Evolutionary conservation across 73 alveolate species (phyloP).

Genomic region (Paramecium sexaurelia): DNA sequence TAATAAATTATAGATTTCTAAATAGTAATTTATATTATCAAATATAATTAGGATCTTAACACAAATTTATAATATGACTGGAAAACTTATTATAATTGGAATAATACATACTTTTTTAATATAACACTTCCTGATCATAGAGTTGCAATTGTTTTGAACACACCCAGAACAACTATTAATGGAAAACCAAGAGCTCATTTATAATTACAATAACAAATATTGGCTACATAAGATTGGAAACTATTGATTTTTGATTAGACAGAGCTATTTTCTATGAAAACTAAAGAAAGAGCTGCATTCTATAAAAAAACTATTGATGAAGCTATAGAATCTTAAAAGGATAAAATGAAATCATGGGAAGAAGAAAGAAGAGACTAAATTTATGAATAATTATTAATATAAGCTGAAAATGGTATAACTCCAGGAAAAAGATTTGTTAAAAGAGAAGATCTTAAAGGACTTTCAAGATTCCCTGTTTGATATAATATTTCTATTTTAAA

Average conservation of each 20-base stretch:
- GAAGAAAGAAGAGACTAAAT: constrained; percentile 31
- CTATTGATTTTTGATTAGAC: not conserved
- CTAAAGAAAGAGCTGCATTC: not conserved
- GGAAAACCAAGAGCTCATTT: constrained; percentile 49
- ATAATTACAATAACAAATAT: not conserved
- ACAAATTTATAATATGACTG: not conserved
- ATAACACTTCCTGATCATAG: not conserved
- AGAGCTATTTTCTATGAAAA: not conserved
- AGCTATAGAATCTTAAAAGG: constrained; percentile 13
- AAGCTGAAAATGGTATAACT: not conserved
- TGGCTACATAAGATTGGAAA: constrained; percentile 43
- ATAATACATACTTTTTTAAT: not conserved
- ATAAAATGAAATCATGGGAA: constrained; percentile 39
- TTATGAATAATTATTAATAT: not conserved
- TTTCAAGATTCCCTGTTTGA: constrained; percentile 36
- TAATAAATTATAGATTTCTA: not conserved
- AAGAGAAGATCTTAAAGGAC: constrained; percentile 25
- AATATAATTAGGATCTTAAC: not conserved
- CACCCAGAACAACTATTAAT: not conserved
- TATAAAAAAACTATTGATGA: not conserved
- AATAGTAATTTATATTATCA: not conserved
- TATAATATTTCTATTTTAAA: not conserved
- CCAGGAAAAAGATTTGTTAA: constrained; percentile 48
- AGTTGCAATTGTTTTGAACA: not conserved
- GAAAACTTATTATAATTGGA: not conserved